These are phyloP conservation scores for Sclerotinia subarctica DNA, from an alignment of 2,329 filamentous ascomycete genomes.

Conservation along the genomic window DNA sequence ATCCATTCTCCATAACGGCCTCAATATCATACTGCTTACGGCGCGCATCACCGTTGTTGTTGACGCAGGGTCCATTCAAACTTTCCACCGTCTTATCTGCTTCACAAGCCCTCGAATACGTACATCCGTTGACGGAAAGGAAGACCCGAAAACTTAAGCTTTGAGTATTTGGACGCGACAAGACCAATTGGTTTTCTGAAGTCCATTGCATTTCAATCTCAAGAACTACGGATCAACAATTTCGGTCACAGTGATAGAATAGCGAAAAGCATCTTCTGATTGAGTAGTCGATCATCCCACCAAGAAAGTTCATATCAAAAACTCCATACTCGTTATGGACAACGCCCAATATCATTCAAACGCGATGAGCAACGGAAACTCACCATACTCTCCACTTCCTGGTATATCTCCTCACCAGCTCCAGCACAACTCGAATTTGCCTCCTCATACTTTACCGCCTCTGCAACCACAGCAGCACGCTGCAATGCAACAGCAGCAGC, in stretches of 20 bases:
- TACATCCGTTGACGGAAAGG: conserved; percentile 4
- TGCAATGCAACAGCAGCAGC: conserved; percentile 45
- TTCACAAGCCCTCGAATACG: neutral
- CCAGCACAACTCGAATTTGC: conserved; percentile 43
- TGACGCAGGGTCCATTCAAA: conserved; percentile 5
- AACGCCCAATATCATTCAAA: conserved; percentile 35
- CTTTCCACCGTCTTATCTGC: neutral
- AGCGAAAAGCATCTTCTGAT: conserved; percentile 16
- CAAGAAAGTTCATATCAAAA: conserved; percentile 14
- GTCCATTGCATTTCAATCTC: neutral
- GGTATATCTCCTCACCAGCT: conserved; percentile 40
- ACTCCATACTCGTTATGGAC: conserved; percentile 30
- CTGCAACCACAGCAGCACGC: conserved; percentile 48
- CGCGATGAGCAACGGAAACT: conserved; percentile 34
- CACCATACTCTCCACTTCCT: conserved; percentile 34
- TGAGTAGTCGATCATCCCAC: neutral
- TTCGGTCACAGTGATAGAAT: neutral
- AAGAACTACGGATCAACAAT: neutral
- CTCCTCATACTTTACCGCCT: conserved; percentile 55
- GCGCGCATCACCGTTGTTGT: neutral
- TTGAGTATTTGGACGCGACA: conserved; percentile 9
- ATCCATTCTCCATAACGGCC: conserved; percentile 14
- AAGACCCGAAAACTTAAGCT: neutral
- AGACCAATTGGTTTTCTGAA: conserved; percentile 3
- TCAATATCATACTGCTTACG: conserved; percentile 7